Evolutionary conservation across 495 filamentous ascomycete species (phyloP), one percentile per base, ranked within the genome.

Genomic region (Neurospora intermedia): DNA sequence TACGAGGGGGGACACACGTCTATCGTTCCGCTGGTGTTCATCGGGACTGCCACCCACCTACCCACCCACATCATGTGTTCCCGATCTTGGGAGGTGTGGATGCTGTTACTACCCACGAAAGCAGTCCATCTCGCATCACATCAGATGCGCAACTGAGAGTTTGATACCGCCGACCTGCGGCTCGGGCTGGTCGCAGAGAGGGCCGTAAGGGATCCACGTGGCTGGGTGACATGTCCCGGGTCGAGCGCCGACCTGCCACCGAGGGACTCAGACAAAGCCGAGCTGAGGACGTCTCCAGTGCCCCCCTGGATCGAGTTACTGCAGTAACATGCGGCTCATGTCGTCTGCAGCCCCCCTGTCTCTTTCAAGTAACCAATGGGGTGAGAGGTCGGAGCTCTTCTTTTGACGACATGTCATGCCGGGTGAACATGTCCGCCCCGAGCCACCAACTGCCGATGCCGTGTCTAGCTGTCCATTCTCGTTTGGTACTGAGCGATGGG

Each of bases 101-200:
- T 62, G 54, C 54, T 31, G 54, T 62, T 62, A 62, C 54, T 62
- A 62, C 54, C 54, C 54, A 62, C 23, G 54, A 31, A 62, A 62
- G 31, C 54, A 62, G 23, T 62, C 54, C 54, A 62, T 62, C 54
- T 62, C 54, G 54, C 54, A 62, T 62, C 54, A 62, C 54, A 62
- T 62, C 54, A 31, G 54, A 62, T 31, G 54, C 54, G 54, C 54
- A 31, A 62, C 54, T 62, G 54, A 62, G 54, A 62, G 31, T 27
- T 62, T 31, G 23, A 62, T 23, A 31, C 23, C 0, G 54, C 11
- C 54, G 54, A 62, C 13, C 54, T 5, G 48, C 48, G 48, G 48
- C 48, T 59, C 48, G 48, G 54, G 54, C 20, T 62, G 54, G 31
- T 16, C 9, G 54, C 54, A 62, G 15, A 8, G 48, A 62, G 54